Evolutionary conservation across 2,329 filamentous ascomycete genomes (phyloP), one percentile per base, ranked within the genome.

Genomic region (Xenosphaeropsis pyriputrescens): DNA sequence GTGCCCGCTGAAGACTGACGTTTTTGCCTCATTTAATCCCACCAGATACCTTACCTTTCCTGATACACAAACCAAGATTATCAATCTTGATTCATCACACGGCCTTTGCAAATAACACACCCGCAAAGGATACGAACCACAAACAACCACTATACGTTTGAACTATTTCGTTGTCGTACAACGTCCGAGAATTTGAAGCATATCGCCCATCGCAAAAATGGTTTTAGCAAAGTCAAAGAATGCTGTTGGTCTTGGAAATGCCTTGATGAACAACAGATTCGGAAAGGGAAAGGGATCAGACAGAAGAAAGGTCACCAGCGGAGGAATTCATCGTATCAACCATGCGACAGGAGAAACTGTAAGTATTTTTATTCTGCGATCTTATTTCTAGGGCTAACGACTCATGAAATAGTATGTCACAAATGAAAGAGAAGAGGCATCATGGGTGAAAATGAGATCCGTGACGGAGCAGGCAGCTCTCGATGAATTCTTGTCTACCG

Each of bases 371-470:
- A 22, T 32, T 35, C 4, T 35, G 5, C n/a, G 14, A 29, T 13
- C 32, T 14, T 13, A 2, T 13, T n/a, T n/a, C 4, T 9, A 33
- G 13, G 18, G 18, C 22, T 39, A 40, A 51, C 59, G 42, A 59
- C 41, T 16, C 6, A 14, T 6, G 8, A 13, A 13, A 31, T 45
- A 81, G 67, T 98, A 98, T 58, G 77, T 96, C 51, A 91, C 85
- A 35, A 95, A 93, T 57, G 80, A 83, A 46, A 79, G 77, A 50
- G 79, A 93, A 57, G 88, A 96, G 64, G 91, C 89, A 29, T 72
- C 85, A 49, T 98, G 88, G 86, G 85, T 96, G 55, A 98, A 96
- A 69, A 96, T 98, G 91, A 85, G 89, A 65, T 94, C 85, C 58
- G 84, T 98, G 49, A 98, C 91, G 5, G 85, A 98, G 66, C 91